phyloP scores from a whole-genome alignment of 2,329 filamentous ascomycete genomes.

The Didymella lethalis region DNA sequence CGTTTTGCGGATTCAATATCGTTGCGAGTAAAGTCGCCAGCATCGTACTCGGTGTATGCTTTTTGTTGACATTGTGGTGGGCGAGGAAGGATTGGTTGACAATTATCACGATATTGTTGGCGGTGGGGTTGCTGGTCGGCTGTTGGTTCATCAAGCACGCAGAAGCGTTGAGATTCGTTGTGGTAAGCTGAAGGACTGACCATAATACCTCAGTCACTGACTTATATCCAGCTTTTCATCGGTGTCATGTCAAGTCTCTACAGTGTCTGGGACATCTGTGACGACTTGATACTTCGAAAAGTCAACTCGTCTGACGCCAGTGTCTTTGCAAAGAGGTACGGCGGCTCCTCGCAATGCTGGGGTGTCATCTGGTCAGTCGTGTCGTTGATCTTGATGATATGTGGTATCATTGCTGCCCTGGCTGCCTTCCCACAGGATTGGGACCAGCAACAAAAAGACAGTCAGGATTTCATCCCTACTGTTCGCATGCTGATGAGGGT shows the following conservation, averaged over 20 bases:
- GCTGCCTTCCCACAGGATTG: constrained; percentile 78
- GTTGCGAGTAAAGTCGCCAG: constrained; percentile 82
- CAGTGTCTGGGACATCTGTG: constrained; percentile 85
- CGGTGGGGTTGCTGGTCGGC: constrained; percentile 73
- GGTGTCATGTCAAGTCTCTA: constrained; percentile 84
- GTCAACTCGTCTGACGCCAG: constrained; percentile 82
- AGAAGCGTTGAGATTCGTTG: constrained; percentile 75
- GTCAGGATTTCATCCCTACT: constrained; percentile 69
- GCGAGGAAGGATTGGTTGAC: constrained; percentile 80
- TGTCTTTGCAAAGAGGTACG: constrained; percentile 79
- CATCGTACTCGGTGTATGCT: constrained; percentile 75
- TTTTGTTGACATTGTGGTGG: constrained; percentile 84
- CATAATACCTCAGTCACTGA: neutral
- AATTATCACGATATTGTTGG: constrained; percentile 72
- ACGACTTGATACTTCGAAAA: constrained; percentile 81
- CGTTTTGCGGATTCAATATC: constrained; percentile 82
- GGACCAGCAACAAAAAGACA: constrained; percentile 72
- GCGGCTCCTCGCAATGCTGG: constrained; percentile 82
- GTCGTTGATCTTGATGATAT: constrained; percentile 74
- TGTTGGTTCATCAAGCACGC: constrained; percentile 84
- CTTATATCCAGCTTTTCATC: constrained; percentile 69
- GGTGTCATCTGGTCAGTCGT: constrained; percentile 80
- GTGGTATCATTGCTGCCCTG: constrained; percentile 76
- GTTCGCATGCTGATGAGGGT: constrained; percentile 7
- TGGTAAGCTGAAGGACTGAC: constrained; percentile 56